A percentile compares a stretch with the other conserved stretches of the same genome.
Evolutionary conservation across 805 yeast species (phyloP).

Genomic region (Lipomyces chichibuensis): DNA sequence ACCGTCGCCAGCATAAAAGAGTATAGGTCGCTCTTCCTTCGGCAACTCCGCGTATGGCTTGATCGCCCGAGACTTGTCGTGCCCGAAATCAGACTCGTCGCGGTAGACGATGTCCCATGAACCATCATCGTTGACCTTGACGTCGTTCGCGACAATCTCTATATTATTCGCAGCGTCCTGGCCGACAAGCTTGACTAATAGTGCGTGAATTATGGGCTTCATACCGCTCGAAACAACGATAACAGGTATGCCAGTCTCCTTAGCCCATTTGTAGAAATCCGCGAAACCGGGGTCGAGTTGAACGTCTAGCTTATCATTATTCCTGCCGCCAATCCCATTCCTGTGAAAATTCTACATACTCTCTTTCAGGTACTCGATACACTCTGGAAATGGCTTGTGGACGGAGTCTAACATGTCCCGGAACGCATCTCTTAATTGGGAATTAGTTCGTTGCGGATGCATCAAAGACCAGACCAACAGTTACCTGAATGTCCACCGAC

Average conservation of each 20-base stretch:
- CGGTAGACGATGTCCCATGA: slow-evolving; percentile 84
- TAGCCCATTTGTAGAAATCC: slow-evolving; percentile 78
- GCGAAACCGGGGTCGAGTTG: slow-evolving; percentile 89
- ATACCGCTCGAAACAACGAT: slow-evolving; percentile 91
- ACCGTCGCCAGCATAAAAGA: slow-evolving; percentile 97
- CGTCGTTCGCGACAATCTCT: slow-evolving; percentile 81
- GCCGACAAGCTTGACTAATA: slow-evolving; percentile 75
- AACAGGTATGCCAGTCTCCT: slow-evolving; percentile 70
- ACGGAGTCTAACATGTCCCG: slow-evolving; percentile 80
- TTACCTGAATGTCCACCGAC: slow-evolving; percentile 56
- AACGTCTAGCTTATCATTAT: slow-evolving; percentile 48
- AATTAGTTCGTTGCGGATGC: too few relatives aligned
- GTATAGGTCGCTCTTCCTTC: slow-evolving; percentile 56
- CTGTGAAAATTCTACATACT: slow-evolving; percentile 29
- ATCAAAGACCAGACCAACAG: background rate
- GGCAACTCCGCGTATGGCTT: slow-evolving; percentile 48
- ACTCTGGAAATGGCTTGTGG: slow-evolving; percentile 73
- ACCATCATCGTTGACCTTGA: slow-evolving; percentile 56
- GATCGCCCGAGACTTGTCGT: slow-evolving; percentile 87
- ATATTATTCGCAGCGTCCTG: slow-evolving; percentile 70
- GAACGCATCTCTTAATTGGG: slow-evolving; percentile 70
- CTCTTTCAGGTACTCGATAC: slow-evolving; percentile 67
- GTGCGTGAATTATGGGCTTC: slow-evolving; percentile 84
- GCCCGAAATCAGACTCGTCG: slow-evolving; percentile 89
- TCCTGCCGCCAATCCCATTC: background rate